Percentiles rank a stretch among this genome's conserved stretches.
phyloP scores from a whole-genome alignment of 768 basidiomycete genomes.

The Sistotremastrum suecicum region DNA sequence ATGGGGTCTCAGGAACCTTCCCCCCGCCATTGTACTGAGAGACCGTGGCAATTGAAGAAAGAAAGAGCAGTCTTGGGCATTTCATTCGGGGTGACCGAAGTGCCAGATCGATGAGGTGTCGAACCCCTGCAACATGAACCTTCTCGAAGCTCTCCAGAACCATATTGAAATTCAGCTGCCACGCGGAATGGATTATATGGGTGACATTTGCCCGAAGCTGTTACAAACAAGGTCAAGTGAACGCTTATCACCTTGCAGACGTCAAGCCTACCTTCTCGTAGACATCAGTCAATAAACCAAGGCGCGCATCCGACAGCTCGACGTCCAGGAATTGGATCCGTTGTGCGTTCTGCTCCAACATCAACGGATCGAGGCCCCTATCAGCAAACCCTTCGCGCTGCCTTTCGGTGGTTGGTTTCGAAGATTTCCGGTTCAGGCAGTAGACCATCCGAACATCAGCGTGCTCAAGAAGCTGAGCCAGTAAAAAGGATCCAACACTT shows the following conservation, averaged over 20 bases:
- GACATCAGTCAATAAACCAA: not conserved
- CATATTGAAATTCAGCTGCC: constrained; percentile 8
- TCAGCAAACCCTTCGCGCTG: not conserved
- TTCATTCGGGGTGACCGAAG: constrained; percentile 3
- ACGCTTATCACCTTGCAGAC: not conserved
- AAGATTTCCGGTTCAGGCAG: not conserved
- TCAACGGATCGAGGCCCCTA: not conserved
- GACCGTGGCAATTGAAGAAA: constrained; percentile 1
- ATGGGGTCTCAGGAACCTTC: too few relatives aligned
- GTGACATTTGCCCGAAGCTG: constrained; percentile 2
- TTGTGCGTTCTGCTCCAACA: not conserved
- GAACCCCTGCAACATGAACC: constrained; percentile 6
- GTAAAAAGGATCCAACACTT: not conserved
- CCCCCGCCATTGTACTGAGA: too few relatives aligned
- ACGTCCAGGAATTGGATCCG: not conserved
- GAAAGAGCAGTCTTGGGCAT: not conserved
- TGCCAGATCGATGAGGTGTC: constrained; percentile 7
- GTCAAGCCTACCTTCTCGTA: not conserved
- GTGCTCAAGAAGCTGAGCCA: not conserved
- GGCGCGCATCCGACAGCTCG: not conserved
- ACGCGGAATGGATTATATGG: constrained; percentile 6
- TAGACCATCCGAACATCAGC: not conserved
- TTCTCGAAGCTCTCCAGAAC: constrained; percentile 6
- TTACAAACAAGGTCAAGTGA: not conserved
- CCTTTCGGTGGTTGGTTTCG: not conserved